Evolutionary conservation across 31 red algal species (phyloP), one percentile per base, ranked within the genome.

Genomic region (Porphyra umbilicalis): DNA sequence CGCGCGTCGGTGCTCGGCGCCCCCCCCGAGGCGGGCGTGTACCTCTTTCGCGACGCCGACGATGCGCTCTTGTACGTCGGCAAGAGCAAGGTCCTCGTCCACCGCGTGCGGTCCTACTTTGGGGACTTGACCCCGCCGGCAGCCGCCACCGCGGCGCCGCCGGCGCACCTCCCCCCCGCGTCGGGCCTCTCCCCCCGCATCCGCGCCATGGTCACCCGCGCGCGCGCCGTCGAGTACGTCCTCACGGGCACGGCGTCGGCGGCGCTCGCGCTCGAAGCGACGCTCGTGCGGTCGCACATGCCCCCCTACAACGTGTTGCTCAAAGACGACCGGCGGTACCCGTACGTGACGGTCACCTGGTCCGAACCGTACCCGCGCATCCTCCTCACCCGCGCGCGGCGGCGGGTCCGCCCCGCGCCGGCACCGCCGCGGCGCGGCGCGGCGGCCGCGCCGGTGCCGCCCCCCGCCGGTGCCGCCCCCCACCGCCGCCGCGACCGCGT

Each of bases 271-370:
- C 79, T 95, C 35, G 93, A 95, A 46, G 82, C 88, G 18, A 76
- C 80, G 34, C 38, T 95, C 38, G 86, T 95, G 11, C 81, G 80
- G n/a, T 80, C 88, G 34, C 39, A 40, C 2, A 79, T 86, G 35
- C 93, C 93, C 10, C 76, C 42, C 25, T 95, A 86, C 76, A 95
- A 95, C 46, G 86, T 90, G 15, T 79, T 88, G 57, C 89, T 90
- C 35, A 91, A 89, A 36, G 93, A 95, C 80, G 93, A 95, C 81
- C 83, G 85, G 32, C 85, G 93, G 8, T 86, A 86, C 85, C 93
- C 93, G 31, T 95, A 86, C 57, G 86, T 85, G 34, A 34, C 81
- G 18, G 81, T 95, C 35, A 91, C 89, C 30, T 84, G 81, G 77
- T 85, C 82, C 29, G 89, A 95, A 25, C 31, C 25, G 11, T 95